Evolutionary conservation across 1,284 basidiomycete genomes (phyloP), one percentile per base, ranked within the genome.

Genomic region (Trichosporon sp.): DNA sequence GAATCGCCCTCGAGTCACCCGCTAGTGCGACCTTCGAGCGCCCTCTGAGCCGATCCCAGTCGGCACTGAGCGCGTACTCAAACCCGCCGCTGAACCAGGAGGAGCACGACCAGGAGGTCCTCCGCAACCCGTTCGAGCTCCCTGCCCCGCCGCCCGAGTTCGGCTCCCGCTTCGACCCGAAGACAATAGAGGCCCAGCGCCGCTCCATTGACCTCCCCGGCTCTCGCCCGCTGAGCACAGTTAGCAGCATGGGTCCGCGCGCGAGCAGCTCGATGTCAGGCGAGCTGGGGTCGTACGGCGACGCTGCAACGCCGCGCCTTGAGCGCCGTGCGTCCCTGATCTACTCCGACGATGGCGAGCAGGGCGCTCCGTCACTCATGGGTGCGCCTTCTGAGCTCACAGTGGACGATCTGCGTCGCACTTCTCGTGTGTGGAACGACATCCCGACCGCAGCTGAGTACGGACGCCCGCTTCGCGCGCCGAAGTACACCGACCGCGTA

Each of bases 111-210:
- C 68, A 72, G 65, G 65, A 73, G 42, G 62, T 73, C 27, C 58
- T 72, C 3, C 47, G 60, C 1, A 81, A 83, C 66, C 79, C 81
- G 1, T 83, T 83, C 67, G 78, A 81, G 27, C 58, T 81, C 4
- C 78, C 81, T 23, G 74, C 78, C 29, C 81, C 79, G 7, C 75
- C 77, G 0, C 71, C 75, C 3, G 75, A 75, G 29, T 56, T 77
- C 25, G 75, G 77, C 2, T 80, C 78, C 0, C 67, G 78, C 1
- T 83, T 82, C 69, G 80, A 81, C 67, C 82, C 82, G 0, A 80
- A 80, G 64, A 63, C 69, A 8, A 38, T 77, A 12, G 67, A 75
- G 25, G 67, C 68, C 29, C 76, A 76, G 65, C 65, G 75, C n/a
- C 60, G 58, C 13, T 23, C 32, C 3, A 35, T 65, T 25, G 44